These are phyloP conservation scores for Astragalus membranaceus DNA, from an alignment of 306 rosid species.

Conservation along the genomic window DNA sequence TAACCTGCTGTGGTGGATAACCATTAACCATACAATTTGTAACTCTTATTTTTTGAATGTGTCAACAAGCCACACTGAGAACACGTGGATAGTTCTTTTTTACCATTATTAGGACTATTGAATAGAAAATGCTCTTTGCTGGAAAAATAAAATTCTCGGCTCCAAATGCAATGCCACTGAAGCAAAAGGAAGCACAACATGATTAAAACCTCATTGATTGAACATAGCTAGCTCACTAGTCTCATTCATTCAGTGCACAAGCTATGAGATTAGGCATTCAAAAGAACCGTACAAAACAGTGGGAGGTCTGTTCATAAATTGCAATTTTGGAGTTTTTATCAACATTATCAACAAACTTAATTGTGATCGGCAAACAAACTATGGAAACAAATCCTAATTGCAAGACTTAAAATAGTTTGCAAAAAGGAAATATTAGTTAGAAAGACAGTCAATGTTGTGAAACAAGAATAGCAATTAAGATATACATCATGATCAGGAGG, in stretches of 20 bases:
- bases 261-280: neutral
- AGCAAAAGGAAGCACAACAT: too few species aligned
- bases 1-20: too few species aligned
- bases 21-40: too few species aligned
- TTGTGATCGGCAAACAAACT: neutral
- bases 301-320: neutral
- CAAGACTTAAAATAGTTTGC: neutral
- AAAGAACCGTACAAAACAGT: neutral
- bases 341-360: neutral
- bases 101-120: too few species aligned
- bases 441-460: neutral
- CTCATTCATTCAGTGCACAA: neutral
- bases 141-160: too few species aligned
- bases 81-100: too few species aligned
- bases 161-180: too few species aligned
- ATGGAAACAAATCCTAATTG: neutral
- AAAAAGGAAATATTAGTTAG: neutral
- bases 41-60: too few species aligned
- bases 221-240: too few species aligned
- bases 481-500: neutral
- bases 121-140: too few species aligned
- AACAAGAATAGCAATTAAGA: neutral
- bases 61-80: too few species aligned
- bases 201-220: too few species aligned
- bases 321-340: neutral